phyloP scores from a whole-genome alignment of 148 eudicot species.

The Rhododendron vialii region DNA sequence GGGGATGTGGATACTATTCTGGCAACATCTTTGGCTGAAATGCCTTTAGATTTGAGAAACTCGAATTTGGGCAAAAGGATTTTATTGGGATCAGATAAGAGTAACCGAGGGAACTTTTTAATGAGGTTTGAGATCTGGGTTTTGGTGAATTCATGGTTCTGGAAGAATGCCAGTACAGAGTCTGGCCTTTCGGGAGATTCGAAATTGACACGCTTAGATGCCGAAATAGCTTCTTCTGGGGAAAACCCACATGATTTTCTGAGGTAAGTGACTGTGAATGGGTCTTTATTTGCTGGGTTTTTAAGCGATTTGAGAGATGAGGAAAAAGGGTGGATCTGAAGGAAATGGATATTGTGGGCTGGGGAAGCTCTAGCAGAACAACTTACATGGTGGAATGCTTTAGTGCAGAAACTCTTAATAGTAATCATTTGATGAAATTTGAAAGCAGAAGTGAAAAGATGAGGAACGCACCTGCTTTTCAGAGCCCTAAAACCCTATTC shows the following conservation, averaged over 20 bases:
- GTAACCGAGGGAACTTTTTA: not conserved
- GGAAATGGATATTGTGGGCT: not conserved
- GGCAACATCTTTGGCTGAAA: not conserved
- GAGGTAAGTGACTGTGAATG: not conserved
- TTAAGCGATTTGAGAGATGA: not conserved
- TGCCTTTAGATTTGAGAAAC: not conserved
- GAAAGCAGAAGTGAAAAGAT: too few relatives aligned
- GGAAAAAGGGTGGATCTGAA: not conserved
- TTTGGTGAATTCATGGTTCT: not conserved
- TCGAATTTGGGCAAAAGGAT: not conserved
- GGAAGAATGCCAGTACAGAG: not conserved
- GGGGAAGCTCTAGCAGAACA: too few relatives aligned
- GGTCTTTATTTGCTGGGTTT: not conserved
- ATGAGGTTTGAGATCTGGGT: not conserved
- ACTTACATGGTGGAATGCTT: too few relatives aligned
- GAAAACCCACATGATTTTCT: not conserved
- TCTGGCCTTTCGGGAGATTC: not conserved
- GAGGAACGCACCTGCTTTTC: too few relatives aligned
- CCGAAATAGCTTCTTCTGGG: not conserved
- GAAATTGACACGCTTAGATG: not conserved
- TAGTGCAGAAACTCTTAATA: too few relatives aligned
- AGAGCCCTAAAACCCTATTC: too few relatives aligned
- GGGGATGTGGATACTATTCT: not conserved
- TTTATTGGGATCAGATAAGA: not conserved
- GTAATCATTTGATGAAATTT: too few relatives aligned